These are phyloP conservation scores for Aquilaria yunnanensis DNA, from an alignment of 345 rosid species.

Conservation along the genomic window DNA sequence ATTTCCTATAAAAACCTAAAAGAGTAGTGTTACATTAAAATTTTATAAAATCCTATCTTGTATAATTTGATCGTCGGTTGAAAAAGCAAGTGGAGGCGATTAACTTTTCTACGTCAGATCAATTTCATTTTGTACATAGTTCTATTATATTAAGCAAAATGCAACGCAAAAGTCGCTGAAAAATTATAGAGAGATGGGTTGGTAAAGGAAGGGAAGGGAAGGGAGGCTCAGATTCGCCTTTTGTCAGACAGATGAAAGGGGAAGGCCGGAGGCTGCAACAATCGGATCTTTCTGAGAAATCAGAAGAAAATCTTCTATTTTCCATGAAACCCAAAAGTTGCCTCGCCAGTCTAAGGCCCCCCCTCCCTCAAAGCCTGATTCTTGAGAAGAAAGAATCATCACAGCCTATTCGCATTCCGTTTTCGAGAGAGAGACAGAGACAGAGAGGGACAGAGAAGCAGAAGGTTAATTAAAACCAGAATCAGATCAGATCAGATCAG, in stretches of 20 bases:
- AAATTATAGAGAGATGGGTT: too few relatives aligned
- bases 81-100: too few relatives aligned
- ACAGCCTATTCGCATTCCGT: slow-evolving; percentile 16
- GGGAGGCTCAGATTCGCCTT: slow-evolving; percentile 45
- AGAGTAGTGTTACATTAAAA: too few relatives aligned
- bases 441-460: slow-evolving; percentile 12
- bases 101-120: too few relatives aligned
- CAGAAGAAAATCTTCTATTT: background rate
- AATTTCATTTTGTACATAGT: too few relatives aligned
- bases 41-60: too few relatives aligned
- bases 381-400: slow-evolving; percentile 19
- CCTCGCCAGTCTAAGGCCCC: slow-evolving; percentile 14
- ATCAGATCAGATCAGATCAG: background rate
- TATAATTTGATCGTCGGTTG: too few relatives aligned
- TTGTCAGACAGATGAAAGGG: slow-evolving; percentile 11
- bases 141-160: too few relatives aligned
- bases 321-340: slow-evolving; percentile 11
- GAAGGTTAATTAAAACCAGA: background rate
- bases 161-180: too few relatives aligned
- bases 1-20: too few relatives aligned
- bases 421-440: background rate
- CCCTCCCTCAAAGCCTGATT: slow-evolving; percentile 24
- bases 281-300: too few relatives aligned
- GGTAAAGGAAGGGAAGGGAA: background rate
- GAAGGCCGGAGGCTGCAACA: slow-evolving; percentile 28